Conservation (phyloP, 768 basidiomycete genomes). For the Tricholoma sp. region DNA sequence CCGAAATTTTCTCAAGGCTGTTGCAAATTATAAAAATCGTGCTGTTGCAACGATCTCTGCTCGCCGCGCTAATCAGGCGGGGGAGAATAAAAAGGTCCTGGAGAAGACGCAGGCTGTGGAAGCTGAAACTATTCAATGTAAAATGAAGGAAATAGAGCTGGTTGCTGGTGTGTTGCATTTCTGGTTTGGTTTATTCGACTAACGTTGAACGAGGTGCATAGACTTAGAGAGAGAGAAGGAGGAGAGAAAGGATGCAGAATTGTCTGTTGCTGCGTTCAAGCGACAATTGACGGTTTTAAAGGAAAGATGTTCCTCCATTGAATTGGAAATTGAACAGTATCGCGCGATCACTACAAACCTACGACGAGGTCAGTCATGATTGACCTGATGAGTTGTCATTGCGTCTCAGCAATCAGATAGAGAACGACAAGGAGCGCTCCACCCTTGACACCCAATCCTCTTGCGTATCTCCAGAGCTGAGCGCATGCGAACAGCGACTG, state of each 20-base stretch:
- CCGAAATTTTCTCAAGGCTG: slow-evolving; percentile 66
- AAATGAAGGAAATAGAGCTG: slow-evolving; percentile 74
- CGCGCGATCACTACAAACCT: slow-evolving; percentile 57
- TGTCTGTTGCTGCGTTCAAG: slow-evolving; percentile 52
- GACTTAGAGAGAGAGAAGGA: slow-evolving; percentile 67
- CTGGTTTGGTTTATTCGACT: not conserved
- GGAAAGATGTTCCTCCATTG: slow-evolving; percentile 54
- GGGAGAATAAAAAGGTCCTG: slow-evolving; percentile 54
- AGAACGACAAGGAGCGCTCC: slow-evolving; percentile 61
- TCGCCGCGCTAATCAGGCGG: slow-evolving; percentile 53
- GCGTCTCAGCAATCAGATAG: slow-evolving; percentile 27
- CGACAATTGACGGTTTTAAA: slow-evolving; percentile 61
- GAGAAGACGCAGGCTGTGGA: slow-evolving; percentile 65
- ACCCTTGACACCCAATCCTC: slow-evolving; percentile 51
- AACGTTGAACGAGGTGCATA: slow-evolving; percentile 17
- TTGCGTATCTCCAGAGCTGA: slow-evolving; percentile 48
- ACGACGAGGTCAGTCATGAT: slow-evolving; percentile 48
- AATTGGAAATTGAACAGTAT: slow-evolving; percentile 71
- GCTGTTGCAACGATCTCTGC: slow-evolving; percentile 67
- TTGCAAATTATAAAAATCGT: slow-evolving; percentile 66
- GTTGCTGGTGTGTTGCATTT: slow-evolving; percentile 52
- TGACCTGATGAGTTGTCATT: not conserved
- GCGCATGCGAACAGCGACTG: slow-evolving; percentile 49
- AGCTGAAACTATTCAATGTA: slow-evolving; percentile 67
- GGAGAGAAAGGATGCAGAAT: slow-evolving; percentile 66